Evolutionary conservation across 2,329 filamentous ascomycete species (phyloP), one percentile per base, ranked within the genome.

Genomic region (Hirsutella rhossiliensis): DNA sequence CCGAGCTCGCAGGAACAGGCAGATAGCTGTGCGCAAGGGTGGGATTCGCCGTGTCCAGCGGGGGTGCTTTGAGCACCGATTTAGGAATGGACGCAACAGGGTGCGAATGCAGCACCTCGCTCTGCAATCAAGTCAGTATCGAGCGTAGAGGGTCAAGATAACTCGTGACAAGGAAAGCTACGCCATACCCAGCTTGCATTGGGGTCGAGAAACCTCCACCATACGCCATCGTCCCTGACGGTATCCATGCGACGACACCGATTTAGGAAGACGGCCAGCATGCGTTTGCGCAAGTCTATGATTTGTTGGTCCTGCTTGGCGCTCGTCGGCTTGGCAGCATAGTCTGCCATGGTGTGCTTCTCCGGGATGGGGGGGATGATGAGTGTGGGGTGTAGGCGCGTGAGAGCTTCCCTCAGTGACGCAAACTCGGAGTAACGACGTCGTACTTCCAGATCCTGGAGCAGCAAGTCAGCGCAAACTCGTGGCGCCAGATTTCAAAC

Each of bases 311-410:
- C 94, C 63, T 98, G 90, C 62, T 96, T 98, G 17, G 94, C 94
- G 56, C 90, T 96, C 32, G 92, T 98, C 2, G 94, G 92, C 56
- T 95, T 97, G 27, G 94, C 89, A 15, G 92, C 92, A 60, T 98
- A 98, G 62, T 98, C 92, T 48, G 90, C 90, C 84, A 98, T 94
- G 39, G 88, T 92, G 63, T 98, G 92, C 65, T 98, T 98, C 67
- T 98, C 94, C 19, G 92, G 92, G 56, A 98, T 98, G 3, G 92
- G 92, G 8, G 92, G 94, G 43, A 98, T 85, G 55, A 98, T 85
- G 37, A 98, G 75, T 0, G 92, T 98, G 8, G 94, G 92, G 60
- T 98, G 94, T 49, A 98, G 75, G 54, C 85, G 84, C 40, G 89
- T 88, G 27, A 98, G 75, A 3, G 90, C 90, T 55, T 88, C 82